Evolutionary conservation across 2,329 filamentous ascomycete genomes (phyloP).

Genomic region (Fusarium goolgardi): DNA sequence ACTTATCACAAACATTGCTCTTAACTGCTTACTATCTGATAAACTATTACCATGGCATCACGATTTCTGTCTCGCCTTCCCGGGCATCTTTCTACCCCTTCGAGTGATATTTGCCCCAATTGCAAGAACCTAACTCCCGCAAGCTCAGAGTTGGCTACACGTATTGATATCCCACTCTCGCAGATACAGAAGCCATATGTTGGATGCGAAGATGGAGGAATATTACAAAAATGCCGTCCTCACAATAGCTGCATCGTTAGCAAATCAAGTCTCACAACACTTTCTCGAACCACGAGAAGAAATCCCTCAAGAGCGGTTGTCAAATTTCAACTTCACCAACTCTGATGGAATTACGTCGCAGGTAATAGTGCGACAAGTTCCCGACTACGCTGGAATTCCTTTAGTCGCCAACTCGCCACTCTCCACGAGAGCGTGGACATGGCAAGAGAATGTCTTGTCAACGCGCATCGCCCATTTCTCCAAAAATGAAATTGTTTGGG

Average conservation of each 20-base stretch:
- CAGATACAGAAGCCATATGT: neutral
- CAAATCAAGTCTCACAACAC: neutral
- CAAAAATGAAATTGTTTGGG: neutral
- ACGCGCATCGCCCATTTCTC: neutral
- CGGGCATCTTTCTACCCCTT: neutral
- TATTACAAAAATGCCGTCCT: neutral
- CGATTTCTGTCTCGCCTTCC: neutral
- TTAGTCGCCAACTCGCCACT: neutral
- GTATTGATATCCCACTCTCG: neutral
- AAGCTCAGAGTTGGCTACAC: neutral
- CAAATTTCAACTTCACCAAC: neutral
- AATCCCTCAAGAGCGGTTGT: neutral
- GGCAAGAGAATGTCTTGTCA: conserved; percentile 2
- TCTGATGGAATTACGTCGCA: neutral
- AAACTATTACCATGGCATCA: neutral
- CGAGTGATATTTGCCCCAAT: neutral
- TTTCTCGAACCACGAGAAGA: neutral
- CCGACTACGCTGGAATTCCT: conserved; percentile 1
- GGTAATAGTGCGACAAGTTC: neutral
- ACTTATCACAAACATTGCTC: neutral
- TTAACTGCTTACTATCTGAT: neutral
- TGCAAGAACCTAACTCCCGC: neutral
- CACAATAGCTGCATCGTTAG: neutral
- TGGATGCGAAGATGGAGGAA: neutral
- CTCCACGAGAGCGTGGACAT: conserved; percentile 1